Base-by-base conservation (phyloP, 768 basidiomycete species). In the Macrolepiota fuliginosa region DNA sequence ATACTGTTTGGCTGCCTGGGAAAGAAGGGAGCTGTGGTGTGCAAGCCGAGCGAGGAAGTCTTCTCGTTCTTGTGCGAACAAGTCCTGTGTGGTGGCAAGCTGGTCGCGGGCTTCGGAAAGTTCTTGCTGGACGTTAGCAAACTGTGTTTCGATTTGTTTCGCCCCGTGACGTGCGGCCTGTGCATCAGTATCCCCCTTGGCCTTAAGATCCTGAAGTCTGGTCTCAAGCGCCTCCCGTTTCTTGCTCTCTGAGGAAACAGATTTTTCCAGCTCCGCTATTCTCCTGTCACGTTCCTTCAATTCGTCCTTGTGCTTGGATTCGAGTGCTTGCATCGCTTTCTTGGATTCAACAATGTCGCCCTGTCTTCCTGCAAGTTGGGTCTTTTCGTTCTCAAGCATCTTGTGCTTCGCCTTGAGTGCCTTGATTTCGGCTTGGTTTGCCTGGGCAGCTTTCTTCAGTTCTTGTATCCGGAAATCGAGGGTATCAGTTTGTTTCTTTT, bases 381-480 rank as follows among this genome's bases (percentile, higher is more conserved):
- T 67, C 35, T 80, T 79, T 61, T 88, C 88, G 60, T 85, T 80
- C 63, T 91, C 89, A 4, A 78, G 76, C 53, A 74, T 68, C 17
- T 85, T 80, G 32, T 90, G 74, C 70, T 87, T 90, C 40, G 77
- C 68, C 15, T 83, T 81, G 4, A 89, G 69, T 22, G 86, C 87
- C 66, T 84, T 90, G 68, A 89, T 69, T 69, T 91, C 88, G 0
- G 76, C 72, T 66, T 89, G 84, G 61, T 89, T 87, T 0, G 75
- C 63, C 0, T 71, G 62, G 17, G 75, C 73, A 19, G 72, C 59
- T 66, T 81, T 85, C 71, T 83, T 89, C 62, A 86, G 73, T 53
- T 89, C 89, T 42, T 85, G 84, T 2, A 89, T 65, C 42, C 84
- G 83, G n/a, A 71, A 63, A 32, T 90, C 89, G 47, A 85, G 79